Conservation (phyloP, 139 green algal species). For the Asterochloris erici region DNA sequence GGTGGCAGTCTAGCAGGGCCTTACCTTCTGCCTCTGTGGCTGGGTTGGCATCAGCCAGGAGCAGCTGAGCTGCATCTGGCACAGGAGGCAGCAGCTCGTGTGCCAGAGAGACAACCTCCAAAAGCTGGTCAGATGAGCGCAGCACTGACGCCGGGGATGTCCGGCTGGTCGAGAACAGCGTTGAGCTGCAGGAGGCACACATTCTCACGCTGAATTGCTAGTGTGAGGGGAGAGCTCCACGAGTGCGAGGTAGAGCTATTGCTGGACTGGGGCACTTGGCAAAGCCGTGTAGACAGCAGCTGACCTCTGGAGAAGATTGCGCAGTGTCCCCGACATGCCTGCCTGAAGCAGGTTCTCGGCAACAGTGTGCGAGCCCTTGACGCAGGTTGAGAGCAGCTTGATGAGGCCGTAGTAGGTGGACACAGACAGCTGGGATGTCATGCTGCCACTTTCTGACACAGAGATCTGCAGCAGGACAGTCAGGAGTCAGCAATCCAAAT, state of each 20-base stretch:
- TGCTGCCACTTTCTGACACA: slow-evolving; percentile 49
- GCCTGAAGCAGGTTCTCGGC: slow-evolving; percentile 63
- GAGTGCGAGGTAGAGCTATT: no score
- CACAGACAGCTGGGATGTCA: slow-evolving; percentile 60
- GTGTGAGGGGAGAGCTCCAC: not conserved
- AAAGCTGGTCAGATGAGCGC: slow-evolving; percentile 75
- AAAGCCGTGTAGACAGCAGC: not conserved
- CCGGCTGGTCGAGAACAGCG: slow-evolving; percentile 12
- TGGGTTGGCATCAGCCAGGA: slow-evolving; percentile 16
- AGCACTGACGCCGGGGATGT: slow-evolving; percentile 42
- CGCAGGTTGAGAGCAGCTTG: slow-evolving; percentile 72
- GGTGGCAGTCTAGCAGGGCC: no score
- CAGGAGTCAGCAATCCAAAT: no score
- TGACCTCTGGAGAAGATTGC: slow-evolving; percentile 43
- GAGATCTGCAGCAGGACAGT: slow-evolving; percentile 12
- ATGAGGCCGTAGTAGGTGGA: slow-evolving; percentile 82
- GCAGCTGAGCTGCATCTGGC: slow-evolving; percentile 41
- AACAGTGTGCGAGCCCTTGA: slow-evolving; percentile 43
- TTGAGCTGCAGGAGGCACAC: slow-evolving; percentile 15
- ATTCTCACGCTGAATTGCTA: not conserved
- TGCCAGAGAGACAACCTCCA: slow-evolving; percentile 74
- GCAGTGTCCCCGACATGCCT: slow-evolving; percentile 50
- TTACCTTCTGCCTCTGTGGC: no score
- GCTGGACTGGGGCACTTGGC: no score
- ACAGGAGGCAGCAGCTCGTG: slow-evolving; percentile 75